A percentile compares a stretch with the other conserved stretches of the same genome.
These are phyloP conservation scores for Lichtheimia ornata DNA, from an alignment of 371 early-diverging fungal genomes.

Conservation along the genomic window DNA sequence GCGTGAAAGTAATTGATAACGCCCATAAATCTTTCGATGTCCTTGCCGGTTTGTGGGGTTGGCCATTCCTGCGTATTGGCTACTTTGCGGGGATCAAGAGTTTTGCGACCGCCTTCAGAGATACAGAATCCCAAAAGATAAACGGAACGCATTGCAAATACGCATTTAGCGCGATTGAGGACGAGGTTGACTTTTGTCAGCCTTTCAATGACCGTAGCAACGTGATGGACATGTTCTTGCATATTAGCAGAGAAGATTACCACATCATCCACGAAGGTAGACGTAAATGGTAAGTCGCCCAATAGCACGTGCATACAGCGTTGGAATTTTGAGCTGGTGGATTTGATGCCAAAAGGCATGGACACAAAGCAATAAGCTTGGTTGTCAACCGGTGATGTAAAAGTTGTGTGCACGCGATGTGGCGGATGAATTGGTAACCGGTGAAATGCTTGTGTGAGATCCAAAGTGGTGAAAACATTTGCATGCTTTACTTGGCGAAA, in stretches of 20 bases:
- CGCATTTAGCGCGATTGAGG: constrained; percentile 18
- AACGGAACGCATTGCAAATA: constrained; percentile 4
- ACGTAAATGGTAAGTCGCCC: not conserved
- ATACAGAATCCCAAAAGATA: constrained; percentile 18
- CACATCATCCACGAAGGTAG: constrained; percentile 10
- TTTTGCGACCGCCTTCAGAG: constrained; percentile 9
- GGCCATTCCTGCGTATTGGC: constrained; percentile 12
- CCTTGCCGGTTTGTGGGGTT: constrained; percentile 11
- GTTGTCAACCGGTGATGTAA: not conserved
- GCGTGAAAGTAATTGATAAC: constrained; percentile 28
- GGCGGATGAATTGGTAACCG: not conserved
- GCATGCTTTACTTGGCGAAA: not conserved
- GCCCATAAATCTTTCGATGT: constrained; percentile 23
- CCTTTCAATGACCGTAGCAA: constrained; percentile 9
- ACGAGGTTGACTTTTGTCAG: constrained; percentile 16
- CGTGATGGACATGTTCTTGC: constrained; percentile 9
- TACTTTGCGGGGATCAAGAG: constrained; percentile 16
- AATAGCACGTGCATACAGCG: not conserved
- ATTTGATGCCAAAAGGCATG: not conserved
- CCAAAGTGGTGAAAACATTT: not conserved
- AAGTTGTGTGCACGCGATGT: not conserved
- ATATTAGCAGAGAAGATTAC: not conserved
- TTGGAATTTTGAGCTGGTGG: not conserved
- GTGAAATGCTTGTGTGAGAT: constrained; percentile 5
- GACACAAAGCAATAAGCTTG: not conserved